phyloP scores from a whole-genome alignment of 23 red algal species.

The Gracilaria domingensis region DNA sequence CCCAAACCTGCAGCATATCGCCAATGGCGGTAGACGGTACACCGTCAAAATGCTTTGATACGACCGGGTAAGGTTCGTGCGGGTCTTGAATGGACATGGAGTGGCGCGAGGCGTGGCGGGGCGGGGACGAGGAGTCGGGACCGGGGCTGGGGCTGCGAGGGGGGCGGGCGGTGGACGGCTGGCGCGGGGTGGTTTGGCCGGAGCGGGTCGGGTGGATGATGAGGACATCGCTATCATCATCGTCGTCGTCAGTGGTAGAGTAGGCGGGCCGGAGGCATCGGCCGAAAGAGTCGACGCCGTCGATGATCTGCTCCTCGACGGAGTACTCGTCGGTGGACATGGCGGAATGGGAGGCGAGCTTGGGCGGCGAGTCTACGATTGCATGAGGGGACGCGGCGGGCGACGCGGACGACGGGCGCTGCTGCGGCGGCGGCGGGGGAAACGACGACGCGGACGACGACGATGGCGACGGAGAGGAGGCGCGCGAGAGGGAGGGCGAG shows the following conservation, averaged over 20 bases:
- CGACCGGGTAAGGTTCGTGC: constrained; percentile 30
- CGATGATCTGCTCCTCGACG: constrained; percentile 25
- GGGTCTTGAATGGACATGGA: constrained; percentile 1
- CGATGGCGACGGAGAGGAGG: background rate
- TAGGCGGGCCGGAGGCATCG: background rate
- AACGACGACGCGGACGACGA: background rate
- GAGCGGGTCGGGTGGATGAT: constrained; percentile 26
- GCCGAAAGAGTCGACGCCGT: constrained; percentile 33
- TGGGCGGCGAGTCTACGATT: background rate
- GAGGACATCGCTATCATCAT: constrained; percentile 18
- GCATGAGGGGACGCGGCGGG: constrained; percentile 7
- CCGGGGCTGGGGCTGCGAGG: background rate
- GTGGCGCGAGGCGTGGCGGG: background rate
- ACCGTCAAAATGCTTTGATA: constrained; percentile 52
- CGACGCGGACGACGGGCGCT: background rate
- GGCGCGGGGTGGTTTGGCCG: constrained; percentile 6
- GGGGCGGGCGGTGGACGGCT: background rate
- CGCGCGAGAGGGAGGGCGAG: background rate
- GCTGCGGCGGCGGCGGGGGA: background rate
- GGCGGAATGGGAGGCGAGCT: background rate
- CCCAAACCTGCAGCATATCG: constrained; percentile 70
- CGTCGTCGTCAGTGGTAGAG: constrained; percentile 9
- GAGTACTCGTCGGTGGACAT: constrained; percentile 10
- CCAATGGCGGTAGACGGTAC: constrained; percentile 47
- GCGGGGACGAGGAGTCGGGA: background rate